Conservation (phyloP, 2,329 filamentous ascomycete species). For the Penicillium concentricum region DNA sequence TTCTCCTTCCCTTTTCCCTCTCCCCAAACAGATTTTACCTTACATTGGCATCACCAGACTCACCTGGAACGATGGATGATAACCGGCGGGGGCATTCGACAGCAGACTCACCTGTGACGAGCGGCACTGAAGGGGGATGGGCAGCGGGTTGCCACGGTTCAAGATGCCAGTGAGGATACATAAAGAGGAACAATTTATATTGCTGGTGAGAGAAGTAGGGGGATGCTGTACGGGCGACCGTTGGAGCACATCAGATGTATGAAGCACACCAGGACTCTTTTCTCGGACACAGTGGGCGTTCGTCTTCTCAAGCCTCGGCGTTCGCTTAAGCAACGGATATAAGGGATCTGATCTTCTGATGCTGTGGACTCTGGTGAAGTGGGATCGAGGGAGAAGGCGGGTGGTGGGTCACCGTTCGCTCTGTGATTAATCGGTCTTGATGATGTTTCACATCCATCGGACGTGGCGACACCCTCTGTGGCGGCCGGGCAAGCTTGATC, state of each 20-base stretch:
- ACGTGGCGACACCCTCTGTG: constrained; percentile 8
- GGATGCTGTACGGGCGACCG: constrained; percentile 4
- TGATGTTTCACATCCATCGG: constrained; percentile 7
- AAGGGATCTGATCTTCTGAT: not conserved
- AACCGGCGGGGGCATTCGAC: not conserved
- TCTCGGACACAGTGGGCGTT: constrained; percentile 8
- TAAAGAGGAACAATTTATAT: not conserved
- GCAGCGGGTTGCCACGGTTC: not conserved
- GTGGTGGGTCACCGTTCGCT: not conserved
- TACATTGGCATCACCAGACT: not conserved
- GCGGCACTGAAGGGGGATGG: not conserved
- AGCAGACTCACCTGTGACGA: not conserved
- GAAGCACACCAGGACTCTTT: constrained; percentile 4
- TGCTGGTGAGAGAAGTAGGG: constrained; percentile 1
- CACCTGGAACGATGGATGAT: not conserved
- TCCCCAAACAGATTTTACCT: not conserved
- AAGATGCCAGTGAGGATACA: not conserved
- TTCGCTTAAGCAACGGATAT: constrained; percentile 3
- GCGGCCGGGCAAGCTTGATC: constrained; percentile 5
- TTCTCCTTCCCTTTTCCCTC: not conserved
- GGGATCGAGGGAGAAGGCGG: constrained; percentile 1
- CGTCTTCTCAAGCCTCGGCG: constrained; percentile 9
- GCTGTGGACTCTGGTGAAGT: constrained; percentile 7
- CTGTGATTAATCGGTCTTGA: constrained; percentile 4
- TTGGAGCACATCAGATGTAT: constrained; percentile 1